Percentiles rank a stretch among this genome's conserved stretches.
phyloP scores from a whole-genome alignment of 441 rosid species.

The Corymbia citriodora region DNA sequence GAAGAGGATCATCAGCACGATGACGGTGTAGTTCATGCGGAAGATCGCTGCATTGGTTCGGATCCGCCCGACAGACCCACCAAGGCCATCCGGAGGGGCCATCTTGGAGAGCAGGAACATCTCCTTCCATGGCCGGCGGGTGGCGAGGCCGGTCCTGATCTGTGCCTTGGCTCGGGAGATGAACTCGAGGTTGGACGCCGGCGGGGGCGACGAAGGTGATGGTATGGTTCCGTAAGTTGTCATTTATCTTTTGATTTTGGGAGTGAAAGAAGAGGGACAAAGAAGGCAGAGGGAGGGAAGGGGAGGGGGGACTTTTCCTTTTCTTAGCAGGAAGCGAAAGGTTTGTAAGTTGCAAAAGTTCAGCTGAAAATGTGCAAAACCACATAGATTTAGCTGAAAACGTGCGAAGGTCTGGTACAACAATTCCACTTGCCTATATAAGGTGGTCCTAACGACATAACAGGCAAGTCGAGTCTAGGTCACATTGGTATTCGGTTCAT shows the following conservation, averaged over 20 bases:
- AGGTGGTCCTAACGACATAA: background rate
- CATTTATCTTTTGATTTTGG: constrained; percentile 10
- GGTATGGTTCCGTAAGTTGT: constrained; percentile 61
- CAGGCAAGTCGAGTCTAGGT: background rate
- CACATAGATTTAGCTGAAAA: background rate
- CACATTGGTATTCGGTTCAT: background rate
- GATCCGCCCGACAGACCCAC: constrained; percentile 21
- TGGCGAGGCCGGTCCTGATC: constrained; percentile 30
- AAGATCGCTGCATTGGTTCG: constrained; percentile 24
- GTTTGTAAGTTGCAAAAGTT: background rate
- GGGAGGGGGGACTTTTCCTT: background rate
- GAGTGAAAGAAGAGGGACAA: background rate
- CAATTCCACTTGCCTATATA: background rate
- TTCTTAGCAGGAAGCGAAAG: background rate
- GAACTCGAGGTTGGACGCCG: constrained; percentile 1
- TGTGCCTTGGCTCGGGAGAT: constrained; percentile 30
- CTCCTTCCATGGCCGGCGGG: constrained; percentile 44
- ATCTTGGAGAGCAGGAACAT: constrained; percentile 28
- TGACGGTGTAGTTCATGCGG: constrained; percentile 30
- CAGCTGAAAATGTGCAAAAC: background rate
- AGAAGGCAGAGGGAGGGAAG: background rate
- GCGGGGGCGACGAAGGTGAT: constrained; percentile 10
- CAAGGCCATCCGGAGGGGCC: constrained; percentile 21
- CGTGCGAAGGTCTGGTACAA: background rate
- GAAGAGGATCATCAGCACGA: constrained; percentile 26